Evolutionary conservation across 1,284 basidiomycete genomes (phyloP), one percentile per base, ranked within the genome.

Genomic region (Taiwanofungus camphoratus): DNA sequence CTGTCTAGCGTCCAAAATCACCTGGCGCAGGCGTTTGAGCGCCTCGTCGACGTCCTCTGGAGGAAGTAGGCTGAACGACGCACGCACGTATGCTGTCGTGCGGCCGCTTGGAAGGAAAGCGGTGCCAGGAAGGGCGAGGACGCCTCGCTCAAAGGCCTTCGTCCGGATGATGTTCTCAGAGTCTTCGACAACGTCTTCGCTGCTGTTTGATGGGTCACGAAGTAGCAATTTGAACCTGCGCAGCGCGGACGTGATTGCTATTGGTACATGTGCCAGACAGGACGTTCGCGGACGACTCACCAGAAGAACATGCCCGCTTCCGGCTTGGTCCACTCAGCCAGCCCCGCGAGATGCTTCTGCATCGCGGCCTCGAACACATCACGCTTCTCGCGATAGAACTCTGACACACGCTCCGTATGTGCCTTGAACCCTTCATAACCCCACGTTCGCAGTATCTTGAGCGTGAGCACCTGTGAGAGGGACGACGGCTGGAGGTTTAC

Each of bases 231-330:
- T 86, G 63, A 87, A 85, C 83, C 82, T 86, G 45, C 15, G 18
- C 20, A 7, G 24, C 9, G 15, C 11, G 22, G 52, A 50, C 45
- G 45, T 27, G 49, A 33, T 37, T 41, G 42, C 41, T 48, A 16
- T 26, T 26, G 15, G 41, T 46, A 35, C 46, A 31, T 44, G 31
- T 55, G 42, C 45, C 36, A 26, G 22, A 15, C 3, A 22, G 36
- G 18, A 41, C 41, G 42, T 31, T 4, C 41, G 38, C 32, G 29
- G 38, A 41, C 19, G 42, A 34, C 79, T 47, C 58, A 86, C 89
- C 89, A 93, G 58, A 90, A 79, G 67, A 93, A 92, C 87, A 92
- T 87, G 50, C 93, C 93, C 2, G 93, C 88, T 40, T 90, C 83
- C 0, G 94, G 94, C 1, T 75, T 71, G 31, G 70, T 77, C 92